phyloP scores from a whole-genome alignment of 805 yeast species.

The Sungouiozyma intestinalis region DNA sequence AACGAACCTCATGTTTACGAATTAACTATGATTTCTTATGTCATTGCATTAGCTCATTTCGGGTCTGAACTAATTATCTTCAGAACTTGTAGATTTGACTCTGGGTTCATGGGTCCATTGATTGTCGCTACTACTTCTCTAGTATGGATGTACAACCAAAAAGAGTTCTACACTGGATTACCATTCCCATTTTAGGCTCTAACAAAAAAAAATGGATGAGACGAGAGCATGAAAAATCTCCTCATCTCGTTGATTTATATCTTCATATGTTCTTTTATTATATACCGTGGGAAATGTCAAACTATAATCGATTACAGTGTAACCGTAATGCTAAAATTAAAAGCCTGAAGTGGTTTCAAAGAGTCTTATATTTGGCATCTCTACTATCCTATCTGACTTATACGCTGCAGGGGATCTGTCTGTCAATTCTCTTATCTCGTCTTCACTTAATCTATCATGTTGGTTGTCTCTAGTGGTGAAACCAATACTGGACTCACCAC shows the following conservation, averaged over 20 bases:
- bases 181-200: neutral
- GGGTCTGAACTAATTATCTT: conserved; percentile 70
- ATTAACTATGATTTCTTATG: conserved; percentile 68
- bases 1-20: conserved; percentile 62
- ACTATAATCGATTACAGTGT: neutral
- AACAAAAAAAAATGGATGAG: conserved; percentile 4
- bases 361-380: conserved; percentile 29
- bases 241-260: no score
- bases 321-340: no score
- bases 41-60: conserved; percentile 79
- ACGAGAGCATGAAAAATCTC: no score
- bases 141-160: conserved; percentile 71
- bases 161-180: conserved; percentile 45
- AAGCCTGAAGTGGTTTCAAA: conserved; percentile 31
- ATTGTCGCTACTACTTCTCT: conserved; percentile 66
- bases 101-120: conserved; percentile 84
- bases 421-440: conserved; percentile 40
- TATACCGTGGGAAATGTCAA: neutral
- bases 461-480: conserved; percentile 13
- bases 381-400: conserved; percentile 15
- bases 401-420: conserved; percentile 41
- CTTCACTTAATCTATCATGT: conserved; percentile 26
- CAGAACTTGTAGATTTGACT: conserved; percentile 73
- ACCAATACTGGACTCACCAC: conserved; percentile 32
- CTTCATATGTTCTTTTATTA: no score